Base-by-base conservation (phyloP, 768 basidiomycete genomes). In the Tricholoma sp. region DNA sequence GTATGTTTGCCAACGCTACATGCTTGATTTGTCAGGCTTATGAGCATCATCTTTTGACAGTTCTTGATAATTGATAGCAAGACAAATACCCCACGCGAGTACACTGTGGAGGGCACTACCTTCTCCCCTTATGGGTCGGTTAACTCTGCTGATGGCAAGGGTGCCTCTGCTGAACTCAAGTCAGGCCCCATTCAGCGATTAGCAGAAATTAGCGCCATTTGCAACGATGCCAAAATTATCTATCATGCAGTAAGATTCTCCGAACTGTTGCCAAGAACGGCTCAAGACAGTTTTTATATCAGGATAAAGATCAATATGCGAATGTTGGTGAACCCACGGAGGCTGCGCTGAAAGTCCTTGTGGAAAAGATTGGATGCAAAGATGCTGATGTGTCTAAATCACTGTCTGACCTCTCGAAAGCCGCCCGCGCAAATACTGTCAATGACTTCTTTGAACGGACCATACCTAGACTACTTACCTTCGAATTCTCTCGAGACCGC, bases 261-360 rank as follows among this genome's bases (percentile, higher is more conserved):
- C 14, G 6, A 4, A 29, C 5, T 49, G 6, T 50, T 31, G 47
- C 16, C 8, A 24, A 47, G 5, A 6, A 6, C 11, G 24, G n/a
- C 47, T 50, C 47, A 50, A 31, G 0, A n/a, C 27, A 9, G 4
- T 22, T 32, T 11, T 43, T 19, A 31, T 21, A 59, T 18, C 64
- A 95, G 91, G 92, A 96, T 22, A 94, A 89, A 69, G 78, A 79
- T 27, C 60, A 75, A 0, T 98, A 96, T 69, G 71, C 78, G 50
- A 94, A 90, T 66, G 82, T 99, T 49, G 96, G 96, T 22, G 96
- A 98, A 74, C 96, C 96, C 12, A 99, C 96, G 1, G 96, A 99
- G 72, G 96, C 96, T 4, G 96, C 96, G 0, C 80, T 99, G 56
- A 94, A 91, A 71, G 94, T 97, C 43, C 83, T 98, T 16, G 92